These are phyloP conservation scores for Orbilia ellipsospora DNA, from an alignment of 2,329 filamentous ascomycete species.

Conservation along the genomic window DNA sequence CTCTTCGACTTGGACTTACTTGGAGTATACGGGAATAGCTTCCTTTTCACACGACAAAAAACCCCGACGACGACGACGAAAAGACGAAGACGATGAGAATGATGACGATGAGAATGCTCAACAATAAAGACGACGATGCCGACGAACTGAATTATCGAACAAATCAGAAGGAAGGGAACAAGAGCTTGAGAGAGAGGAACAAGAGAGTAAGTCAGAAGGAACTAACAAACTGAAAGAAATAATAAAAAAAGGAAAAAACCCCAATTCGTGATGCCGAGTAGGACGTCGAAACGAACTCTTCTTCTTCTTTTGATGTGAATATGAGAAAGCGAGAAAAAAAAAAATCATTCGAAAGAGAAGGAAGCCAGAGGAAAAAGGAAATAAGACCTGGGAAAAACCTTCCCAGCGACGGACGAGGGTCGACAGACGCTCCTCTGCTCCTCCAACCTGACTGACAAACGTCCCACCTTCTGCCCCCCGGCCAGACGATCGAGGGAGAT, in stretches of 20 bases:
- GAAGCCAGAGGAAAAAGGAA: constrained; percentile 1
- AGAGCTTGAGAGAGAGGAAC: constrained; percentile 4
- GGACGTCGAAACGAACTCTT: constrained; percentile 29
- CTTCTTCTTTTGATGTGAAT: constrained; percentile 7
- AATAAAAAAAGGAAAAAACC: constrained; percentile 19
- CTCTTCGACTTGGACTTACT: too few relatives aligned
- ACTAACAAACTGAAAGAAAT: constrained; percentile 7
- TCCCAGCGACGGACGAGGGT: neutral
- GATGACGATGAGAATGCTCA: constrained; percentile 6
- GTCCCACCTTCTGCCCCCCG: neutral
- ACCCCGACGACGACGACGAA: neutral
- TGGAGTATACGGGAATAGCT: too few relatives aligned
- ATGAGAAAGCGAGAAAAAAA: neutral
- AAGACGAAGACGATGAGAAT: neutral
- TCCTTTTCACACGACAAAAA: too few relatives aligned
- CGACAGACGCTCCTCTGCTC: neutral
- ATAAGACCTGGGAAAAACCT: neutral
- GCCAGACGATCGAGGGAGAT: too few relatives aligned
- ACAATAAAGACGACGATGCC: neutral
- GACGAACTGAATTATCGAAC: constrained; percentile 10
- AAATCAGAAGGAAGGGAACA: constrained; percentile 15
- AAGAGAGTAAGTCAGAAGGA: neutral
- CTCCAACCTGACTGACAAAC: neutral
- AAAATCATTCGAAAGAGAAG: constrained; percentile 4
- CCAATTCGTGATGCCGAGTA: constrained; percentile 43